Percentiles rank a stretch among this genome's conserved stretches.
Evolutionary conservation across 1,284 basidiomycete species (phyloP).

Genomic region (Cystobasidium sp.): DNA sequence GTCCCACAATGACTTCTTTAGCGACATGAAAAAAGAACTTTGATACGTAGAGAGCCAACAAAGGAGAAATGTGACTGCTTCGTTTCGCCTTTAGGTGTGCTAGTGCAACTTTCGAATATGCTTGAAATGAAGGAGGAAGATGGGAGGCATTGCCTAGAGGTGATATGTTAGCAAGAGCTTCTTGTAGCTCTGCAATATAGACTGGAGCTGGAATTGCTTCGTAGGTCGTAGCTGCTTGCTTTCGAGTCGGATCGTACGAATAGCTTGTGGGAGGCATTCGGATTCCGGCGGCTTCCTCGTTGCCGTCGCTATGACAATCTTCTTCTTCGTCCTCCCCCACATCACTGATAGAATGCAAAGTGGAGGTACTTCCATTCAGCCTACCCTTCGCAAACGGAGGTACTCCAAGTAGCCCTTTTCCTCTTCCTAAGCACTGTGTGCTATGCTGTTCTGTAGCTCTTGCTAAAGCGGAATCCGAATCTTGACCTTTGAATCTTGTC

Average conservation of each 20-base stretch:
- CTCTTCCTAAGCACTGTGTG: neutral
- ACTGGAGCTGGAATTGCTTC: neutral
- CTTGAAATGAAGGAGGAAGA: neutral
- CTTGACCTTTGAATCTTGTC: neutral
- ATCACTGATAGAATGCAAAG: neutral
- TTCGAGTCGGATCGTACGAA: neutral
- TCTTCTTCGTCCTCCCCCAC: neutral
- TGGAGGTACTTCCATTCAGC: neutral
- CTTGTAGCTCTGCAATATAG: neutral
- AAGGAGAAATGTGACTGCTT: neutral
- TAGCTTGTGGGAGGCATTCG: neutral
- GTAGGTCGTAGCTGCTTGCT: neutral
- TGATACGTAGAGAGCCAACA: constrained; percentile 5
- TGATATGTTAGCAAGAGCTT: constrained; percentile 3
- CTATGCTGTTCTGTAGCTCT: neutral
- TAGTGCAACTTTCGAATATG: neutral
- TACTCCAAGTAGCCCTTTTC: neutral
- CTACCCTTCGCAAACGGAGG: neutral
- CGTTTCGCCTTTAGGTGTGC: neutral
- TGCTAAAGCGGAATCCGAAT: constrained; percentile 11
- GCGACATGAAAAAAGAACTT: neutral
- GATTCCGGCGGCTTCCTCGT: neutral
- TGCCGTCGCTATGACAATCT: neutral
- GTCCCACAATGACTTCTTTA: constrained; percentile 4
- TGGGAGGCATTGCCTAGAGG: constrained; percentile 5